These are phyloP conservation scores for Boechera stricta DNA, from an alignment of 345 rosid species.

Conservation along the genomic window DNA sequence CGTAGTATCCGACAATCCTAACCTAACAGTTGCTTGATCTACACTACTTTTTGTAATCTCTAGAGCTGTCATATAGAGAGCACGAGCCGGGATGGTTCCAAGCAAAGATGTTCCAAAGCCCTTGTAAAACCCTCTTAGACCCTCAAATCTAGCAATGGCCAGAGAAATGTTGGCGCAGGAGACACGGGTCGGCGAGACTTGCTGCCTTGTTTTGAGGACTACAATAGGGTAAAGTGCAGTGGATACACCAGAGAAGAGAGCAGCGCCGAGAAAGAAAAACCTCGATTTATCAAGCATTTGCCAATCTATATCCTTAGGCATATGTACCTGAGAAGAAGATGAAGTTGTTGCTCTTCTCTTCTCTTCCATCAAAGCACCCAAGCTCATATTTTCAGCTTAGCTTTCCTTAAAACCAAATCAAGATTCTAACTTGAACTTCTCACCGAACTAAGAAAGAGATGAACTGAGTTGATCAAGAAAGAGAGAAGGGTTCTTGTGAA, in stretches of 20 bases:
- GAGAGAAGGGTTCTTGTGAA: constrained; percentile 20
- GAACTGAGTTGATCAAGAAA: constrained; percentile 18
- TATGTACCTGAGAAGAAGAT: constrained; percentile 59
- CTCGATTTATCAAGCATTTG: constrained; percentile 87
- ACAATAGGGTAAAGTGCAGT: constrained; percentile 78
- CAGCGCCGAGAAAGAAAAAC: constrained; percentile 92
- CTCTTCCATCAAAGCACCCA: constrained; percentile 58
- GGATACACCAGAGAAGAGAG: constrained; percentile 87
- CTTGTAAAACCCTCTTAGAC: constrained; percentile 77
- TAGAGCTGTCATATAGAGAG: constrained; percentile 87
- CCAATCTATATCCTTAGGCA: constrained; percentile 81
- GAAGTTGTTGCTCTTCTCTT: constrained; percentile 42
- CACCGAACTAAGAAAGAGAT: constrained; percentile 3
- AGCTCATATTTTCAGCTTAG: constrained; percentile 53
- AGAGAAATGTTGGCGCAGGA: constrained; percentile 67
- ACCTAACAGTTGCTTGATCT: constrained; percentile 67
- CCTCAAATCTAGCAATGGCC: constrained; percentile 70
- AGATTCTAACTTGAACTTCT: constrained; percentile 11
- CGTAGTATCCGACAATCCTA: constrained; percentile 75
- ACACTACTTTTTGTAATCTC: constrained; percentile 88
- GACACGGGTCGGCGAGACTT: constrained; percentile 61
- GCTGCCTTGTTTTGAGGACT: constrained; percentile 86
- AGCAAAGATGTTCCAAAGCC: constrained; percentile 89
- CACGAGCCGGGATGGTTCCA: constrained; percentile 94
- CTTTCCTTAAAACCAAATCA: constrained; percentile 29